phyloP scores from a whole-genome alignment of 352 stramenopile genomes.

The Pythium plurisporium region DNA sequence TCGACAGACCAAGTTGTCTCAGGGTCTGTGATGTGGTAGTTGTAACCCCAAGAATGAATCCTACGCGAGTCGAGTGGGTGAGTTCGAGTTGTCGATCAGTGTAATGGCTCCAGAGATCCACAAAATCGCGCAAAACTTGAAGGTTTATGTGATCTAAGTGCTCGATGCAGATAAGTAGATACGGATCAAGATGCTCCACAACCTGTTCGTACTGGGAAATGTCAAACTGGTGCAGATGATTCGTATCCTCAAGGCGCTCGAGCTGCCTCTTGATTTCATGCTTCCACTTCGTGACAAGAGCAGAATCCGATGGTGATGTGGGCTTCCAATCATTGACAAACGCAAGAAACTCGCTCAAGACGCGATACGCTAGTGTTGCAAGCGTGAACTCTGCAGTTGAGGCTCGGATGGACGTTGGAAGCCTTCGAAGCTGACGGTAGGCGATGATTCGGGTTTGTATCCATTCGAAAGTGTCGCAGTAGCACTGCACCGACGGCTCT shows the following conservation, averaged over 20 bases:
- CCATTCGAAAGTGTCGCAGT: conserved; percentile 40
- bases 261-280: neutral
- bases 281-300: neutral
- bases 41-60: conserved; percentile 66
- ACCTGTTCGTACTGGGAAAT: conserved; percentile 4
- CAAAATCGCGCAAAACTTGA: conserved; percentile 57
- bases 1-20: conserved; percentile 50
- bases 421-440: conserved; percentile 14
- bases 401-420: conserved; percentile 7
- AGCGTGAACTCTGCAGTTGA: conserved; percentile 42
- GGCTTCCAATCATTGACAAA: neutral
- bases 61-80: conserved; percentile 24
- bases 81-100: conserved; percentile 5
- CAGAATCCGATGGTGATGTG: neutral
- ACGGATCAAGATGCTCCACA: conserved; percentile 23
- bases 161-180: conserved; percentile 69
- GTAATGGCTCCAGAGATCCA: conserved; percentile 69
- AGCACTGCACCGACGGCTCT: conserved; percentile 27
- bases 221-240: conserved; percentile 20
- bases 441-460: conserved; percentile 33
- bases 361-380: conserved; percentile 40
- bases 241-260: conserved; percentile 9
- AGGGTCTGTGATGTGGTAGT: conserved; percentile 62
- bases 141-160: conserved; percentile 63
- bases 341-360: conserved; percentile 21